Conservation (phyloP, 2,329 filamentous ascomycete species). For the Fusarium sp. region DNA sequence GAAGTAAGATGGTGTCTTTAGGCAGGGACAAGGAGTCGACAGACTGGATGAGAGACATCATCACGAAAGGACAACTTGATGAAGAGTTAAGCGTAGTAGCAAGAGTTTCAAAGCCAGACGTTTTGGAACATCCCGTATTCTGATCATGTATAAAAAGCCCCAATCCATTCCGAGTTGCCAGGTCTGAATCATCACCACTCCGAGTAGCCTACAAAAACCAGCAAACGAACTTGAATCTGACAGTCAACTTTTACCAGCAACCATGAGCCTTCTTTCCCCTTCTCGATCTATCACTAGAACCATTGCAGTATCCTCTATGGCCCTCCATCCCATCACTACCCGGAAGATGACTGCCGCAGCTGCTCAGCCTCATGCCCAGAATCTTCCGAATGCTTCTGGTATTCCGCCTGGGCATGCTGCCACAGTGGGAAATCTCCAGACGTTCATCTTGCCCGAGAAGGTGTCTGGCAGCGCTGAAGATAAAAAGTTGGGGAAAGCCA, state of each 20-base stretch:
- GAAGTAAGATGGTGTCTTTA: too few relatives aligned
- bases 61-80: too few relatives aligned
- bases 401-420: slow-evolving; percentile 51
- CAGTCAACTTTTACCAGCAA: not conserved
- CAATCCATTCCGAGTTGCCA: too few relatives aligned
- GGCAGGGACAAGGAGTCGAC: too few relatives aligned
- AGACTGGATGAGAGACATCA: too few relatives aligned
- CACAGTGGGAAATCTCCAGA: slow-evolving; percentile 53
- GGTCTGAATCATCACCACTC: too few relatives aligned
- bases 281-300: not conserved
- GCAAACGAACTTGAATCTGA: too few relatives aligned
- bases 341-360: slow-evolving; percentile 1
- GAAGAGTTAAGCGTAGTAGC: too few relatives aligned
- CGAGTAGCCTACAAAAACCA: too few relatives aligned
- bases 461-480: slow-evolving; percentile 55
- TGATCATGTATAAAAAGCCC: too few relatives aligned
- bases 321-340: not conserved
- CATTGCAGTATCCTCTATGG: not conserved
- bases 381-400: slow-evolving; percentile 11
- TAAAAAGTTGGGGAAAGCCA: slow-evolving; percentile 55
- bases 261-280: not conserved
- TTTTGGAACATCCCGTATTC: too few relatives aligned
- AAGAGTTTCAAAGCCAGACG: too few relatives aligned
- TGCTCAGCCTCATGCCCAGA: not conserved
- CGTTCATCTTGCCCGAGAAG: slow-evolving; percentile 58